These are phyloP conservation scores for Endothia cerciana DNA, from an alignment of 2,329 filamentous ascomycete species.

Conservation along the genomic window DNA sequence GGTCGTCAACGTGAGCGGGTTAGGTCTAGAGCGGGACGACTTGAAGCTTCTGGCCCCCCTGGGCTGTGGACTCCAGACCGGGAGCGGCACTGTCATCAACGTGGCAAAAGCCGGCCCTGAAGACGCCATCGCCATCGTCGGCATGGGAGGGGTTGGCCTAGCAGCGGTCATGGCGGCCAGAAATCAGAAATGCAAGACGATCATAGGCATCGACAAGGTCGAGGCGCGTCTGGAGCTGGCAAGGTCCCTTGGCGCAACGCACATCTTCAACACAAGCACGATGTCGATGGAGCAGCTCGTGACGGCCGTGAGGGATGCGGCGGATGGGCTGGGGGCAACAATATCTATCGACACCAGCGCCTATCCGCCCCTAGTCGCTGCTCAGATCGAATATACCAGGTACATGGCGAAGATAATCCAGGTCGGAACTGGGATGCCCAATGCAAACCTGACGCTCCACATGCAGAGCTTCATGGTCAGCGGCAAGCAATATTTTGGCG, in stretches of 20 bases:
- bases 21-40: conserved; percentile 28
- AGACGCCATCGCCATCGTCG: conserved; percentile 35
- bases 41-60: conserved; percentile 36
- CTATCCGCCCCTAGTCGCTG: conserved; percentile 43
- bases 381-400: conserved; percentile 46
- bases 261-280: conserved; percentile 37
- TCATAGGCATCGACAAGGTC: conserved; percentile 48
- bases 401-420: conserved; percentile 53
- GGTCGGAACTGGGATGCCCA: conserved; percentile 51
- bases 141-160: conserved; percentile 36
- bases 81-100: conserved; percentile 39
- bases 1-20: conserved; percentile 35
- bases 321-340: conserved; percentile 50
- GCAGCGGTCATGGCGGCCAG: conserved; percentile 31
- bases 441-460: conserved; percentile 46
- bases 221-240: conserved; percentile 45
- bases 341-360: conserved; percentile 56
- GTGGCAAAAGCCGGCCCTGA: conserved; percentile 33
- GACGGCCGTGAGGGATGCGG: conserved; percentile 49
- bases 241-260: conserved; percentile 44
- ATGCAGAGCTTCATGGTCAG: conserved; percentile 50
- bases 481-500: conserved; percentile 53
- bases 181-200: conserved; percentile 30
- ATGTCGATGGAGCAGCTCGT: conserved; percentile 48
- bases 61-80: conserved; percentile 40